Evolutionary conservation across 352 stramenopile species (phyloP).

Genomic region (Phytophthora brassicae): DNA sequence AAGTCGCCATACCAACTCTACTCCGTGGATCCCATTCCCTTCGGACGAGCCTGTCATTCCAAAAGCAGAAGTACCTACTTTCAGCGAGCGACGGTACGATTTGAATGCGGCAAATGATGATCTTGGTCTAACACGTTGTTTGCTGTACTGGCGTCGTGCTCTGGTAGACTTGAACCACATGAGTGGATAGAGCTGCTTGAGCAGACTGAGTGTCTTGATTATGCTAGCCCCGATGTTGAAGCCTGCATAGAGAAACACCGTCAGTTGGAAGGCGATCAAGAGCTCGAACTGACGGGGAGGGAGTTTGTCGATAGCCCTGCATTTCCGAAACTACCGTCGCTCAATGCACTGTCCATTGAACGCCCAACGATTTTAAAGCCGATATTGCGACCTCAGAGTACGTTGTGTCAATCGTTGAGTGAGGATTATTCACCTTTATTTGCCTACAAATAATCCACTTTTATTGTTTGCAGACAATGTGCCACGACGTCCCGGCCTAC

Average conservation of each 20-base stretch:
- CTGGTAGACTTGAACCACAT: slow-evolving; percentile 23
- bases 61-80: slow-evolving; percentile 9
- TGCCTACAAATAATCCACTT: background rate
- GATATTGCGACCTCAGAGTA: slow-evolving; percentile 20
- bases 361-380: slow-evolving; percentile 13
- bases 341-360: slow-evolving; percentile 21
- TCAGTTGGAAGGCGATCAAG: slow-evolving; percentile 51
- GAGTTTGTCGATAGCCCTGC: slow-evolving; percentile 67
- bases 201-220: slow-evolving; percentile 44
- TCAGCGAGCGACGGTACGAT: slow-evolving; percentile 26
- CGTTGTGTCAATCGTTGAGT: background rate
- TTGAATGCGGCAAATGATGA: background rate
- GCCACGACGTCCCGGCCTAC: slow-evolving; percentile 32
- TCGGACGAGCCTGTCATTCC: slow-evolving; percentile 16
- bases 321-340: slow-evolving; percentile 31
- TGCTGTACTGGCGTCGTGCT: background rate
- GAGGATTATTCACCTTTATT: background rate
- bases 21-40: slow-evolving; percentile 23
- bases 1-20: slow-evolving; percentile 16
- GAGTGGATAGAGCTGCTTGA: slow-evolving; percentile 70
- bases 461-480: slow-evolving; percentile 10
- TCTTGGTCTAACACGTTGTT: background rate
- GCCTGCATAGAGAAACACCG: slow-evolving; percentile 39
- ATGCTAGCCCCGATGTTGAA: slow-evolving; percentile 70
- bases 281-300: slow-evolving; percentile 58